Conservation (phyloP, 208 protist species). For the Ichthyophonus hoferi region DNA sequence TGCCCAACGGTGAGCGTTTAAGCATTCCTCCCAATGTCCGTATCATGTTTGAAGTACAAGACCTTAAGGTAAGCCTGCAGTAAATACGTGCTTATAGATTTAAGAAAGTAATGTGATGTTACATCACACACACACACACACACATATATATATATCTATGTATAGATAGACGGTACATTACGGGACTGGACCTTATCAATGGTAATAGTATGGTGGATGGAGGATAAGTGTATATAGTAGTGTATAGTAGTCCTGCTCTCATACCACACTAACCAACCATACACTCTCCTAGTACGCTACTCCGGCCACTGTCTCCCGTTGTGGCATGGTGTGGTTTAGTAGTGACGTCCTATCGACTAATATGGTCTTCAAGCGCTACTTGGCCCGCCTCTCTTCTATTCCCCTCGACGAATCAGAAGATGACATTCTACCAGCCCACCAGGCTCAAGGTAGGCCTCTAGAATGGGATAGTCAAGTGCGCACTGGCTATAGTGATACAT, state of each 20-base stretch:
- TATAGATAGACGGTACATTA: too few species aligned
- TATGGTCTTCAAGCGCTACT: constrained; percentile 75
- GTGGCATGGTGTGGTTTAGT: constrained; percentile 98
- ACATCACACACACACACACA: too few species aligned
- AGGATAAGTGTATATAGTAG: too few species aligned
- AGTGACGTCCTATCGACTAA: constrained; percentile 73
- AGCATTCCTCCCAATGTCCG: constrained; percentile 88
- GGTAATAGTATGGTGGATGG: too few species aligned
- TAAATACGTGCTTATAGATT: background rate
- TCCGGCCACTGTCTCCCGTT: constrained; percentile 93
- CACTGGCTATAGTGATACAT: too few species aligned
- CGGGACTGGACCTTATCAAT: too few species aligned
- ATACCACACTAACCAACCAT: too few species aligned
- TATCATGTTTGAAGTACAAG: constrained; percentile 96
- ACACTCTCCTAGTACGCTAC: constrained; percentile 88
- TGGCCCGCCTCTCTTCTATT: constrained; percentile 35
- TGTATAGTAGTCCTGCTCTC: too few species aligned
- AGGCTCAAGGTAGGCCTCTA: background rate
- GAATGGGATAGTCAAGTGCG: too few species aligned
- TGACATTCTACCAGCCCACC: background rate
- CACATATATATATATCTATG: too few species aligned
- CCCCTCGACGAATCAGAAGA: background rate
- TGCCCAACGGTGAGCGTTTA: constrained; percentile 98
- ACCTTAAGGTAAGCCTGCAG: constrained; percentile 2
- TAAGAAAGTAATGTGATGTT: background rate